These are phyloP conservation scores for Monilinia aucupariae DNA, from an alignment of 2,329 filamentous ascomycete genomes.

Conservation along the genomic window DNA sequence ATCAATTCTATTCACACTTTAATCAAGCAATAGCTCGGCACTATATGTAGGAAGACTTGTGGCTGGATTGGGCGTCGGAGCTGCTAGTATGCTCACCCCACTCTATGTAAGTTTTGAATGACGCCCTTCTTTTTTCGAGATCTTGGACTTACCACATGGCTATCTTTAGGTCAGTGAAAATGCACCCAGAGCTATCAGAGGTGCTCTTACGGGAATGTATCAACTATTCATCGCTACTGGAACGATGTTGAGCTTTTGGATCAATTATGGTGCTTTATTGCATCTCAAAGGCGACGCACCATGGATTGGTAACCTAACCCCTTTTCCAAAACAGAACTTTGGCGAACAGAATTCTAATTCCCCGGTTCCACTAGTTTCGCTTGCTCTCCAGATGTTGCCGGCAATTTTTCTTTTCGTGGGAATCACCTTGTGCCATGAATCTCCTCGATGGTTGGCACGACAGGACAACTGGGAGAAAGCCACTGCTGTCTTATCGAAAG, in stretches of 20 bases:
- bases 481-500: conserved; percentile 47
- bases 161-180: conserved; percentile 47
- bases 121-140: conserved; percentile 34
- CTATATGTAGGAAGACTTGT: conserved; percentile 62
- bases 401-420: conserved; percentile 55
- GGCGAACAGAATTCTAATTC: background rate
- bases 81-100: conserved; percentile 39
- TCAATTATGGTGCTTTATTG: conserved; percentile 38
- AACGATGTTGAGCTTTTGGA: conserved; percentile 41
- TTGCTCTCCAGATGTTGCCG: conserved; percentile 60
- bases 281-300: conserved; percentile 12
- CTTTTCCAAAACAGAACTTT: too few relatives aligned
- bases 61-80: conserved; percentile 46
- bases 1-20: background rate
- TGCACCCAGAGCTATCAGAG: conserved; percentile 46
- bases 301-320: conserved; percentile 6
- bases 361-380: conserved; percentile 52
- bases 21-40: conserved; percentile 35
- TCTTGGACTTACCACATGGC: conserved; percentile 38
- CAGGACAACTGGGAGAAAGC: conserved; percentile 64
- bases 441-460: conserved; percentile 62
- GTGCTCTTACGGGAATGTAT: conserved; percentile 46
- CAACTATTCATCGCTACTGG: conserved; percentile 42
- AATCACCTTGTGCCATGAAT: conserved; percentile 57
- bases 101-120: conserved; percentile 29